These are phyloP conservation scores for Plasmodium adleri DNA, from an alignment of 169 alveolate species.

Conservation along the genomic window DNA sequence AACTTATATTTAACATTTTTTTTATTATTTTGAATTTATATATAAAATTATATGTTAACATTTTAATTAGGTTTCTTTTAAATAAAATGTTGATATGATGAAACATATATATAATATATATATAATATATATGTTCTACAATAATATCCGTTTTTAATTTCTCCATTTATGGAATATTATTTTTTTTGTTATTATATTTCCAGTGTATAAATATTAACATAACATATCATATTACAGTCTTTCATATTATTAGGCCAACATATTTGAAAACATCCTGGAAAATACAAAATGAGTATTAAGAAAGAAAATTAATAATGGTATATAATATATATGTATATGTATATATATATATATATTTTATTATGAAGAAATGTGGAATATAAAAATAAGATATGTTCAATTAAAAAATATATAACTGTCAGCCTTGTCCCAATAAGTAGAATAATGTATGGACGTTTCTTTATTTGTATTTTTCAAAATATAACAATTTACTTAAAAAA, in stretches of 20 bases:
- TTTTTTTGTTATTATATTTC: slow-evolving; percentile 18
- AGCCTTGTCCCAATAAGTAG: slow-evolving; percentile 73
- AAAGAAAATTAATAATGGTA: background rate
- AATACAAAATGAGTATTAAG: background rate
- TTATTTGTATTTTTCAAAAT: slow-evolving; percentile 53
- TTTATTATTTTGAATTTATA: no score
- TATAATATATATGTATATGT: background rate
- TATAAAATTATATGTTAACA: background rate
- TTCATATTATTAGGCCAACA: slow-evolving; percentile 65
- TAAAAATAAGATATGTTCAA: no score
- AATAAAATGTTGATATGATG: background rate
- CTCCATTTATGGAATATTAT: background rate
- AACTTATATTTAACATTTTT: no score
- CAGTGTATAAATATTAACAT: slow-evolving; percentile 42
- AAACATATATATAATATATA: background rate
- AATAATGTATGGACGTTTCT: slow-evolving; percentile 52
- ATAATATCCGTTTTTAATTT: slow-evolving; percentile 6
- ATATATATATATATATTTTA: background rate
- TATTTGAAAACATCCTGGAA: slow-evolving; percentile 63
- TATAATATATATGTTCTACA: slow-evolving; percentile 16
- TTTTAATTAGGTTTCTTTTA: slow-evolving; percentile 42
- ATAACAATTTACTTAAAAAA: slow-evolving; percentile 69
- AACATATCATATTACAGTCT: slow-evolving; percentile 59
- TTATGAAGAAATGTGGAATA: background rate
- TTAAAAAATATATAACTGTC: slow-evolving; percentile 34